Conservation (phyloP, 2,329 filamentous ascomycete genomes). For the Fusarium sublunatum region DNA sequence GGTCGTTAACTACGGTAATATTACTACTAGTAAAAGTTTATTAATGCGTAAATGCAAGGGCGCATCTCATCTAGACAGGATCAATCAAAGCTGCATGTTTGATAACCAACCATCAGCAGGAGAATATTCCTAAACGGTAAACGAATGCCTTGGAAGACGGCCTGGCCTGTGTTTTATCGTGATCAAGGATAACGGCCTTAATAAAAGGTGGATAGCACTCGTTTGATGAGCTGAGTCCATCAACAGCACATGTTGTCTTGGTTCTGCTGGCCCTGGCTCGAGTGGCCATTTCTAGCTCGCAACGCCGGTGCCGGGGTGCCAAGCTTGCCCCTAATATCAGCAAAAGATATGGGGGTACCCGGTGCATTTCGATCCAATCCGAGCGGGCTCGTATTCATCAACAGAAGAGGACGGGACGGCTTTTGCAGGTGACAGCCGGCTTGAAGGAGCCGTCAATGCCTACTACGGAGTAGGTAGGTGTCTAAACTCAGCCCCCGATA, state of each 20-base stretch:
- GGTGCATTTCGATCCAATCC: constrained; percentile 6
- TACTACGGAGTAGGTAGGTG: background rate
- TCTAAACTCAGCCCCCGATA: constrained; percentile 36
- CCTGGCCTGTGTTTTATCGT: constrained; percentile 20
- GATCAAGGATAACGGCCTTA: constrained; percentile 13
- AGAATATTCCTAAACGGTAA: constrained; percentile 5
- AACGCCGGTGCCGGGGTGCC: constrained; percentile 26
- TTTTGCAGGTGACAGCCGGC: constrained; percentile 42
- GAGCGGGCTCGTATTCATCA: constrained; percentile 45
- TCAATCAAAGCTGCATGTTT: constrained; percentile 9
- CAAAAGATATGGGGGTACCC: constrained; percentile 11
- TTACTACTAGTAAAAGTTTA: background rate
- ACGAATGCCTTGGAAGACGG: constrained; percentile 25
- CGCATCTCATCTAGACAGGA: constrained; percentile 17
- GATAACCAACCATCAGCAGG: constrained; percentile 20
- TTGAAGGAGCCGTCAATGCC: constrained; percentile 15
- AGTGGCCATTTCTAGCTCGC: constrained; percentile 41
- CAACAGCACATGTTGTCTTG: constrained; percentile 13
- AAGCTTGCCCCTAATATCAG: constrained; percentile 25
- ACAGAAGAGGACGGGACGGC: constrained; percentile 27
- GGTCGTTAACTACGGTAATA: background rate
- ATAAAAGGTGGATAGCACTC: constrained; percentile 31
- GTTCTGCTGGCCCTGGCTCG: constrained; percentile 19
- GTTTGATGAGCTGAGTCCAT: constrained; percentile 27
- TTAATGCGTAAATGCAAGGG: constrained; percentile 38